Percentiles rank a stretch among this genome's conserved stretches.
phyloP scores from a whole-genome alignment of 2,329 filamentous ascomycete species.

The Paecilomyces niveus region DNA sequence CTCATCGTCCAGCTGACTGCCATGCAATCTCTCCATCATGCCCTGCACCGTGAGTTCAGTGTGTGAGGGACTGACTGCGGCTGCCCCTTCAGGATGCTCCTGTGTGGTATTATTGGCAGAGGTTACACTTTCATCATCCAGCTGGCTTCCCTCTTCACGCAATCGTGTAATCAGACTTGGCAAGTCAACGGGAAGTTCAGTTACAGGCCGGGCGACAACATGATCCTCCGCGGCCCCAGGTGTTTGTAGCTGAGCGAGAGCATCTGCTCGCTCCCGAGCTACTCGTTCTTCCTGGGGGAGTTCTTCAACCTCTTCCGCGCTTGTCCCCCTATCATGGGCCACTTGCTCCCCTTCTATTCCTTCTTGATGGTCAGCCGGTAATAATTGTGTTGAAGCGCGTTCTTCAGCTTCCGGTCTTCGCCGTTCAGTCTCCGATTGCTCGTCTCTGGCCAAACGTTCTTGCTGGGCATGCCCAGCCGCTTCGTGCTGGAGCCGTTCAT shows the following conservation, averaged over 20 bases:
- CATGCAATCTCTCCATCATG: slow-evolving; percentile 4
- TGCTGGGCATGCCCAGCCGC: no score
- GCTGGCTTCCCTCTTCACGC: slow-evolving; percentile 6
- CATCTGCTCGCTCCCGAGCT: slow-evolving; percentile 3
- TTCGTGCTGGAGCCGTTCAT: no score
- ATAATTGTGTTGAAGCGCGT: no score
- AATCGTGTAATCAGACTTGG: slow-evolving; percentile 6
- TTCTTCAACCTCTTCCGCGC: slow-evolving; percentile 7
- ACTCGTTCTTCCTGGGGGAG: slow-evolving; percentile 5
- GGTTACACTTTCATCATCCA: slow-evolving; percentile 5
- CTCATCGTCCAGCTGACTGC: slow-evolving; percentile 3
- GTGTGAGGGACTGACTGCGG: no score
- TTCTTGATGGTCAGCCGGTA: no score
- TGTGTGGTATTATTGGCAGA: slow-evolving; percentile 1
- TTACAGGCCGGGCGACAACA: slow-evolving; percentile 7
- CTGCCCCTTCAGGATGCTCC: slow-evolving; percentile 3
- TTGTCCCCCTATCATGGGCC: not conserved
- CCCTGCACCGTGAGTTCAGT: not conserved
- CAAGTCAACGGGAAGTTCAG: slow-evolving; percentile 7
- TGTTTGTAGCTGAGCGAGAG: slow-evolving; percentile 3
- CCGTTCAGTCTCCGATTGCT: no score
- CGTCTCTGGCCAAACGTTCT: no score
- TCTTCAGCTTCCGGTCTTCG: no score
- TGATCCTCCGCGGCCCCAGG: no score
- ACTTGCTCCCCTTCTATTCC: no score